These are phyloP conservation scores for Ceratorhiza oryzae-sativae DNA, from an alignment of 1,284 basidiomycete genomes.

Conservation along the genomic window DNA sequence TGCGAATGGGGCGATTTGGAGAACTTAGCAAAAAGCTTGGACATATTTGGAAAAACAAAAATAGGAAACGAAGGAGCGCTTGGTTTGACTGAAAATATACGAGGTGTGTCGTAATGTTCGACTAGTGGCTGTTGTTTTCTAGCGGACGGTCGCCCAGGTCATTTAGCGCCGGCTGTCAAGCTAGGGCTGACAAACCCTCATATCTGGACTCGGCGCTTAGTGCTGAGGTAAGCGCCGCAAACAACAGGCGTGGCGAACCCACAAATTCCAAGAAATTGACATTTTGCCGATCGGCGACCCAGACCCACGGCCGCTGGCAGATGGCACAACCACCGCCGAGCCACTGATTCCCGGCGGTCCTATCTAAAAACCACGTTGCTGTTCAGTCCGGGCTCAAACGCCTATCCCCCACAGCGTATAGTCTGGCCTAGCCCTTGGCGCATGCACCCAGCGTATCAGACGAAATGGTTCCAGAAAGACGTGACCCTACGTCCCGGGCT, in stretches of 20 bases:
- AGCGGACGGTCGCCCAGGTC: neutral
- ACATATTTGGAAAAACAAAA: constrained; percentile 11
- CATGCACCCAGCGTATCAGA: neutral
- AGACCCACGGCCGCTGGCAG: neutral
- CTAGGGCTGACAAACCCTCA: neutral
- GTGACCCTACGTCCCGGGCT: neutral
- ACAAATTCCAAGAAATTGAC: neutral
- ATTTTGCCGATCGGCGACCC: neutral
- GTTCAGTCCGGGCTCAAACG: neutral
- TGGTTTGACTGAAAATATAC: constrained; percentile 5
- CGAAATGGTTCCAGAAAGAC: neutral
- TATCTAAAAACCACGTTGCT: neutral
- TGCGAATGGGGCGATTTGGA: constrained; percentile 19
- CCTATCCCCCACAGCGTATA: neutral
- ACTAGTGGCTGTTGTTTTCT: neutral
- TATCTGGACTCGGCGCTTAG: neutral
- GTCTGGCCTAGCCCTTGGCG: neutral
- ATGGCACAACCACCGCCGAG: neutral
- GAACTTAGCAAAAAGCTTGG: constrained; percentile 26
- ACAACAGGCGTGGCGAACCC: neutral
- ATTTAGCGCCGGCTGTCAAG: neutral
- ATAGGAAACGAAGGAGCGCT: neutral
- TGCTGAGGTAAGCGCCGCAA: neutral
- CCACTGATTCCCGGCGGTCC: neutral
- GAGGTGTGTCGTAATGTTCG: constrained; percentile 6